phyloP scores from a whole-genome alignment of 768 basidiomycete genomes.

The Boletus reticuloceps region DNA sequence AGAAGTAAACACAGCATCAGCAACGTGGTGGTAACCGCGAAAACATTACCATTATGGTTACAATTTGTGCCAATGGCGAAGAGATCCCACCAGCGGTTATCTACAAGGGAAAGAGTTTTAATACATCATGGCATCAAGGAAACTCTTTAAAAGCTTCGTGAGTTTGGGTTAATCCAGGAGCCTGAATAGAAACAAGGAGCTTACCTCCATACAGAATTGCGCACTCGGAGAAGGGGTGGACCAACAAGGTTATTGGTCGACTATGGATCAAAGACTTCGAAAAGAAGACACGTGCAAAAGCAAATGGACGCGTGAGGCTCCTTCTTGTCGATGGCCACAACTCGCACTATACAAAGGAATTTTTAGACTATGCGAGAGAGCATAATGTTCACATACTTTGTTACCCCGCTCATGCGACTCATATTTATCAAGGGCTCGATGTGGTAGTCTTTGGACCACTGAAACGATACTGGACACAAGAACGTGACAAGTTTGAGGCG shows the following conservation, averaged over 20 bases:
- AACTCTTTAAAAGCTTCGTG: too few relatives aligned
- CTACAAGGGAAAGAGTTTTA: too few relatives aligned
- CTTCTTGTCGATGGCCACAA: not conserved
- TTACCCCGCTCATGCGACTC: too few relatives aligned
- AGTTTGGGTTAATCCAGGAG: too few relatives aligned
- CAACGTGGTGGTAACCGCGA: too few relatives aligned
- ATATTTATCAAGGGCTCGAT: too few relatives aligned
- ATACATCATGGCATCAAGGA: too few relatives aligned
- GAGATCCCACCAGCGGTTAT: too few relatives aligned
- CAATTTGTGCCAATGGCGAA: too few relatives aligned
- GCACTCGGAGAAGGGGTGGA: not conserved
- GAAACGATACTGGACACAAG: slow-evolving; percentile 29
- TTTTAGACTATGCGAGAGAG: not conserved
- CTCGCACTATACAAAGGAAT: not conserved
- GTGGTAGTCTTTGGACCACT: slow-evolving; percentile 26
- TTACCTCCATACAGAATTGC: not conserved
- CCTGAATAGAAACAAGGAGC: too few relatives aligned
- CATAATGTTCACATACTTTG: slow-evolving; percentile 11
- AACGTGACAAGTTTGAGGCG: slow-evolving; percentile 2
- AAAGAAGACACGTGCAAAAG: not conserved
- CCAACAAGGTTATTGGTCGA: not conserved
- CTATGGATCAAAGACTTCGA: not conserved
- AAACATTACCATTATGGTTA: too few relatives aligned
- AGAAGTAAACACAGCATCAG: too few relatives aligned
- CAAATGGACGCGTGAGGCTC: not conserved